A percentile compares a stretch with the other conserved stretches of the same genome.
Conservation (phyloP, 805 yeast species). For the Kazachstania bromeliacearum region DNA sequence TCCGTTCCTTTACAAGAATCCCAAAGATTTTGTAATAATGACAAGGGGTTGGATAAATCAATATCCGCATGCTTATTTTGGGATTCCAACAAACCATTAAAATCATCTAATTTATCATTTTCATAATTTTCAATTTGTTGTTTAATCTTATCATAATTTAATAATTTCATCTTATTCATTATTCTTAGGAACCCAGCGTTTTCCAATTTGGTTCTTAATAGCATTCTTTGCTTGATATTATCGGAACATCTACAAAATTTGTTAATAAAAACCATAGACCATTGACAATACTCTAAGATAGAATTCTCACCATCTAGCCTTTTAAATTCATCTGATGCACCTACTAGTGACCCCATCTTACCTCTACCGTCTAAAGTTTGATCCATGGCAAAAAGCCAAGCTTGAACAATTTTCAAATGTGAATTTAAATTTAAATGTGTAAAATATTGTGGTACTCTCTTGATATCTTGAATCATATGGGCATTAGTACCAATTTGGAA, state of each 20-base stretch:
- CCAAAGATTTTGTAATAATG: slow-evolving; percentile 45
- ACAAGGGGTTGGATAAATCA: slow-evolving; percentile 52
- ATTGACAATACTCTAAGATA: slow-evolving; percentile 27
- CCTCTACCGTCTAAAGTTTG: slow-evolving; percentile 78
- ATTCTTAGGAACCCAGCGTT: slow-evolving; percentile 26
- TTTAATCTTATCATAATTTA: slow-evolving; percentile 53
- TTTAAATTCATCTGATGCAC: slow-evolving; percentile 78
- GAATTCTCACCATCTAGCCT: slow-evolving; percentile 35
- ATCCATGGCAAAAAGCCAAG: slow-evolving; percentile 62
- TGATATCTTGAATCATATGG: slow-evolving; percentile 18
- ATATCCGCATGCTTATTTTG: slow-evolving; percentile 20
- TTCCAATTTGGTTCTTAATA: slow-evolving; percentile 27
- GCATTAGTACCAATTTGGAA: slow-evolving; percentile 21
- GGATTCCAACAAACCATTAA: slow-evolving; percentile 20
- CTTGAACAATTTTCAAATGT: slow-evolving; percentile 39
- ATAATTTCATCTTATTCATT: slow-evolving; percentile 38
- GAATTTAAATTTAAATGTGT: slow-evolving; percentile 12
- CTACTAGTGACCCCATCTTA: slow-evolving; percentile 81
- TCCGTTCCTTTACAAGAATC: slow-evolving; percentile 46
- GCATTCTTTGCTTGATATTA: slow-evolving; percentile 25
- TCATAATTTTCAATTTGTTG: slow-evolving; percentile 61
- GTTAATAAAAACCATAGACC: slow-evolving; percentile 26
- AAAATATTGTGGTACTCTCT: slow-evolving; percentile 14
- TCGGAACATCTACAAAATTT: slow-evolving; percentile 23
- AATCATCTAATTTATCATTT: slow-evolving; percentile 33